A percentile compares a stretch with the other conserved stretches of the same genome.
Evolutionary conservation across 495 filamentous ascomycete species (phyloP).

Genomic region (Aspergillus bridgeri): DNA sequence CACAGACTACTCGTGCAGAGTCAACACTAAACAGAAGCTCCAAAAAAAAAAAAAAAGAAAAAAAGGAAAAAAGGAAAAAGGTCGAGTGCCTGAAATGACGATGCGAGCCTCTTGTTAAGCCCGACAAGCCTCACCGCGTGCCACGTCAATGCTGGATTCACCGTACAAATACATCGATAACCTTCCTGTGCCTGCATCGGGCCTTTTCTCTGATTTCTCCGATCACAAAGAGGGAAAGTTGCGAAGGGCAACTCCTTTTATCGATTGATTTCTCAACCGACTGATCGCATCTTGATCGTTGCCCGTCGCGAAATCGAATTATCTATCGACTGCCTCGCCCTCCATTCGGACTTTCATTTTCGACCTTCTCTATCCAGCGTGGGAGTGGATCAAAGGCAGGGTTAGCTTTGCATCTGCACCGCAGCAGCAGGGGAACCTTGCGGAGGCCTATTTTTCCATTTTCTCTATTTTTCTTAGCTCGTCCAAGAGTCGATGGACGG

Average conservation of each 20-base stretch:
- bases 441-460: no score
- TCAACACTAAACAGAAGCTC: no score
- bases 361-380: background rate
- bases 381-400: conserved; percentile 4
- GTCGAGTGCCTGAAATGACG: background rate
- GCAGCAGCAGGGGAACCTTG: conserved; percentile 4
- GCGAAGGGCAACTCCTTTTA: background rate
- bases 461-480: background rate
- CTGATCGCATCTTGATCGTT: background rate
- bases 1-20: no score
- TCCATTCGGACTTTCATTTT: no score
- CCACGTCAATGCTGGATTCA: background rate
- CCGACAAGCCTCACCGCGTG: background rate
- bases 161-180: background rate
- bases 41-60: background rate
- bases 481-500: background rate
- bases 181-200: conserved; percentile 14
- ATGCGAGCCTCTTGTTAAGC: background rate
- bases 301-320: background rate
- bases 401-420: conserved; percentile 2
- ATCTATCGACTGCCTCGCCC: background rate
- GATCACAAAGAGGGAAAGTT: background rate
- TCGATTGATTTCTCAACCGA: background rate
- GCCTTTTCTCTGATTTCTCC: background rate
- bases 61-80: background rate